Evolutionary conservation across 257 asterid genomes (phyloP).

Genomic region (Dorcoceras hygrometricum): DNA sequence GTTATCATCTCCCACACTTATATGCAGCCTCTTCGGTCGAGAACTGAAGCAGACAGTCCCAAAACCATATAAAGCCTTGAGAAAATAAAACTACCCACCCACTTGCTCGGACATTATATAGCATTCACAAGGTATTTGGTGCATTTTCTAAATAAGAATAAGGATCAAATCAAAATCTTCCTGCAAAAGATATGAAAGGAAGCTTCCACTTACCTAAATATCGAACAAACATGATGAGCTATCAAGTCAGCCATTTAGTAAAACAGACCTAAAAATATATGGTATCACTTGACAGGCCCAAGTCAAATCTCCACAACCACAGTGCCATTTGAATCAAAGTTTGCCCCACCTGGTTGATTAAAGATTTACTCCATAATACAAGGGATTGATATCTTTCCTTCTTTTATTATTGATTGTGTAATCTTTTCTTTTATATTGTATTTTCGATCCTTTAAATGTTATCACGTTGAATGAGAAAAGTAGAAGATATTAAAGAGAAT

Average conservation of each 20-base stretch:
- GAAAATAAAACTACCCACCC: neutral
- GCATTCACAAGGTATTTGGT: neutral
- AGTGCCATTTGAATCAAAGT: neutral
- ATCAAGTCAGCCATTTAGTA: neutral
- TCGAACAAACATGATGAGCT: neutral
- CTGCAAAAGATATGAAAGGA: neutral
- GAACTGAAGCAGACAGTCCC: neutral
- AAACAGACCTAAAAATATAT: neutral
- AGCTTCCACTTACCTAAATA: neutral
- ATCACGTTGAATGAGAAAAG: too few species aligned
- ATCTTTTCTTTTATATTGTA: too few species aligned
- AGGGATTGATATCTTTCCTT: too few species aligned
- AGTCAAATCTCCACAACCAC: neutral
- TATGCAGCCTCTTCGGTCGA: neutral
- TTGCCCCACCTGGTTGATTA: too few species aligned
- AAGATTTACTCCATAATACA: too few species aligned
- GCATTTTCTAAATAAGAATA: neutral
- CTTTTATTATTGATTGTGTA: too few species aligned
- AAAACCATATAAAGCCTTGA: neutral
- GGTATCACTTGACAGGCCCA: neutral
- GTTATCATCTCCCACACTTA: constrained; percentile 7
- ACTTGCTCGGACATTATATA: neutral
- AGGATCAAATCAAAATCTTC: neutral
- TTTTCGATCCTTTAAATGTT: too few species aligned
- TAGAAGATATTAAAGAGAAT: too few species aligned